A percentile compares a stretch with the other conserved stretches of the same genome.
Evolutionary conservation across 1,139 yeast genomes (phyloP).

Genomic region (Candida glucosophila): DNA sequence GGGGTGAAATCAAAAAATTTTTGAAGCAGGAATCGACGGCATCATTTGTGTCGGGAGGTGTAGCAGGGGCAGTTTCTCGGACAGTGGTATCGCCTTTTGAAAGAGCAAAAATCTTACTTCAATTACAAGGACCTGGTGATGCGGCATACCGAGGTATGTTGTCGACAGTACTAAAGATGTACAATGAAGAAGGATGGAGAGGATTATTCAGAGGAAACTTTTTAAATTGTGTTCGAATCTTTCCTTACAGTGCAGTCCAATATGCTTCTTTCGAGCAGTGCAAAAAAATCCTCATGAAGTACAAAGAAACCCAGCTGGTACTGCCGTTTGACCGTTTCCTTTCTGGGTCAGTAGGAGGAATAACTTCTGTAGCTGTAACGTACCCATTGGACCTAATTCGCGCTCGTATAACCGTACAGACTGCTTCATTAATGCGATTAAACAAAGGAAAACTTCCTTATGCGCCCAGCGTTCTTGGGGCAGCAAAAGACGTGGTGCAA

Average conservation of each 20-base stretch:
- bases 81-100: slow-evolving; percentile 95
- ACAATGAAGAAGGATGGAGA: slow-evolving; percentile 80
- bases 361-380: slow-evolving; percentile 71
- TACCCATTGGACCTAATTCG: slow-evolving; percentile 89
- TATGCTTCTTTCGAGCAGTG: slow-evolving; percentile 76
- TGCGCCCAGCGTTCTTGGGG: slow-evolving; percentile 64
- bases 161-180: slow-evolving; percentile 69
- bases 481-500: slow-evolving; percentile 50
- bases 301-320: slow-evolving; percentile 25
- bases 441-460: slow-evolving; percentile 33
- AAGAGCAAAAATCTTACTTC: slow-evolving; percentile 84
- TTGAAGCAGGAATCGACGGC: slow-evolving; percentile 45
- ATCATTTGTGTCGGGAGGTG: slow-evolving; percentile 50
- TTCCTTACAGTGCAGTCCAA: slow-evolving; percentile 94
- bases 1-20: slow-evolving; percentile 15
- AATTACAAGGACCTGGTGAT: slow-evolving; percentile 73
- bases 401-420: slow-evolving; percentile 82
- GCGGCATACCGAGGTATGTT: slow-evolving; percentile 61
- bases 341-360: slow-evolving; percentile 80
- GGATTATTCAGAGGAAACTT: slow-evolving; percentile 91
- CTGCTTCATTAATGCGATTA: slow-evolving; percentile 60
- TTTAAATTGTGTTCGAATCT: slow-evolving; percentile 77
- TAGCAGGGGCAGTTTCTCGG: slow-evolving; percentile 89
- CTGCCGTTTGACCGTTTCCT: slow-evolving; percentile 48
- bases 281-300: slow-evolving; percentile 35